phyloP scores from a whole-genome alignment of 2,329 filamentous ascomycete genomes.

The Onygenales sp. region DNA sequence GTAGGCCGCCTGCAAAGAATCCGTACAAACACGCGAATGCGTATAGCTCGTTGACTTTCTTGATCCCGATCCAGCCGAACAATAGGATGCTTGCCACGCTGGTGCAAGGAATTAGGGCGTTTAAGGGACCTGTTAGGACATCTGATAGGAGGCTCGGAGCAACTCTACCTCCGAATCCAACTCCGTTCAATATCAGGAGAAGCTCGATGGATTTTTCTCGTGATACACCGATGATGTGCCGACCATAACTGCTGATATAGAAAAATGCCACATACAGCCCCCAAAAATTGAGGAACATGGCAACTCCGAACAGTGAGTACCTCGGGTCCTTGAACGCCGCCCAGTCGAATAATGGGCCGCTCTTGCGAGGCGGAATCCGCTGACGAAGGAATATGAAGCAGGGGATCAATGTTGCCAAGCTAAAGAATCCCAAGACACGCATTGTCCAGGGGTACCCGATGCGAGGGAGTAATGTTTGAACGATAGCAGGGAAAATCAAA shows the following conservation, averaged over 20 bases:
- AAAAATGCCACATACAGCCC: conserved; percentile 47
- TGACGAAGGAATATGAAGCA: conserved; percentile 39
- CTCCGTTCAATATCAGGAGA: conserved; percentile 56
- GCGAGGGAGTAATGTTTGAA: conserved; percentile 46
- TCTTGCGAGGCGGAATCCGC: conserved; percentile 39
- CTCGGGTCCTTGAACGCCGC: conserved; percentile 42
- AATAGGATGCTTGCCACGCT: conserved; percentile 33
- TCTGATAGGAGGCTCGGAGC: conserved; percentile 55
- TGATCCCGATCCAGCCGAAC: conserved; percentile 52
- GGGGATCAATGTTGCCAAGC: conserved; percentile 37
- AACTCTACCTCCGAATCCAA: conserved; percentile 50
- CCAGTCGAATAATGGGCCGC: conserved; percentile 44
- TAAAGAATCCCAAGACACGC: conserved; percentile 52
- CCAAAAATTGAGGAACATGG: conserved; percentile 40
- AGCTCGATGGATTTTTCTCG: conserved; percentile 47
- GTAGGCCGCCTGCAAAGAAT: conserved; percentile 53
- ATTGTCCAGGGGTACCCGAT: conserved; percentile 58
- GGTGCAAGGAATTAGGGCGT: conserved; percentile 47
- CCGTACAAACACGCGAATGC: conserved; percentile 57
- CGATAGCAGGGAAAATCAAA: conserved; percentile 52
- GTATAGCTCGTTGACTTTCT: conserved; percentile 44
- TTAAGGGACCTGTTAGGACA: conserved; percentile 48
- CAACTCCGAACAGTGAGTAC: conserved; percentile 36
- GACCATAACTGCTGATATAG: conserved; percentile 34
- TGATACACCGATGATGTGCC: conserved; percentile 29